Conservation (phyloP, 2,329 filamentous ascomycete genomes). For the Peltaster fructicola region DNA sequence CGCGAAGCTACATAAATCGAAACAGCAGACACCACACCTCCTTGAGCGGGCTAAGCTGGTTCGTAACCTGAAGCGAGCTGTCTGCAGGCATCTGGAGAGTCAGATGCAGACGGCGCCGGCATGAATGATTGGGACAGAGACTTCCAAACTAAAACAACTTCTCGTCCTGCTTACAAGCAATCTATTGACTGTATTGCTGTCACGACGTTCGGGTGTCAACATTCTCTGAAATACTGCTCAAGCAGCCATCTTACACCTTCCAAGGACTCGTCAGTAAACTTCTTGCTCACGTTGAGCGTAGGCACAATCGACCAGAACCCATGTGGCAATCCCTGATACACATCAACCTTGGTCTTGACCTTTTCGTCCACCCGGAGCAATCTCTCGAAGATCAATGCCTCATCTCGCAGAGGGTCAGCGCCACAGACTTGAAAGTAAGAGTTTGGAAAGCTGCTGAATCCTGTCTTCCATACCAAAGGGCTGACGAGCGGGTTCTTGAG, state of each 20-base stretch:
- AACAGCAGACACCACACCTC: too few relatives aligned
- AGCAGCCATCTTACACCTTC: constrained; percentile 15
- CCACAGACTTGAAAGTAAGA: constrained; percentile 35
- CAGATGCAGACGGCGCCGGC: too few relatives aligned
- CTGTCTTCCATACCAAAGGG: too few relatives aligned
- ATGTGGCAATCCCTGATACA: constrained; percentile 27
- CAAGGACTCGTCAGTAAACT: constrained; percentile 15
- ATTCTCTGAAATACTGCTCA: constrained; percentile 11
- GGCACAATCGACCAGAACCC: constrained; percentile 21
- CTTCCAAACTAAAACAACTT: too few relatives aligned
- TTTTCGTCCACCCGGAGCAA: constrained; percentile 28
- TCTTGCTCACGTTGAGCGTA: constrained; percentile 12
- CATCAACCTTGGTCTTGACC: constrained; percentile 27
- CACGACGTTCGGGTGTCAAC: too few relatives aligned
- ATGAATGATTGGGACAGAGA: too few relatives aligned
- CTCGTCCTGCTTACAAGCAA: too few relatives aligned
- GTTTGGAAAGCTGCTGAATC: constrained; percentile 22
- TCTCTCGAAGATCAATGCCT: constrained; percentile 34
- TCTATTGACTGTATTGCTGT: too few relatives aligned
- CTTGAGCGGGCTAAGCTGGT: too few relatives aligned
- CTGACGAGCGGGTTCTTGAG: constrained; percentile 19
- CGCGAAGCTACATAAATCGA: too few relatives aligned
- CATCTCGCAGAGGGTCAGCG: constrained; percentile 34
- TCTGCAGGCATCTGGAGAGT: too few relatives aligned
- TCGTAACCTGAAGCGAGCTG: too few relatives aligned